Base-by-base conservation (phyloP, 2,329 filamentous ascomycete genomes). In the Pseudogymnoascus sp. region DNA sequence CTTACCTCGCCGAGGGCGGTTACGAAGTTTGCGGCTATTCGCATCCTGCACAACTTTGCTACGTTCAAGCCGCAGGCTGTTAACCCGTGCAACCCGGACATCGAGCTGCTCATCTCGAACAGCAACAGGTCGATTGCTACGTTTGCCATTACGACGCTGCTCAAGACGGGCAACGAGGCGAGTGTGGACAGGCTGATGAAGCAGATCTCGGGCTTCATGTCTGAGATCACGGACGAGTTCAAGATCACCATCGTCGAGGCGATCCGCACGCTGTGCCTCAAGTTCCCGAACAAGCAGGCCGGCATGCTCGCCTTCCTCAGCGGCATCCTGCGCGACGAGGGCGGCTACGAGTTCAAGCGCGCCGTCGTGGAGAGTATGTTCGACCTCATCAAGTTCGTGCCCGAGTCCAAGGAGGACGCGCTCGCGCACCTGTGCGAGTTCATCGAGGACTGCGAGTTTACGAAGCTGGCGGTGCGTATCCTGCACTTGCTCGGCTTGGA, bases 191-290 rank as follows among this genome's bases (percentile, higher is more conserved):
- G 95, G 62, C 79, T 99, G 69, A 97, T 99, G 92, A 97, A 97
- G 83, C 93, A 97, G 76, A 97, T 99, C 67, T 92, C 91, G 23
- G 89, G 90, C 40, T 97, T 99, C 80, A 97, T 99, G 95, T 91
- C 93, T 4, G 95, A 97, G 77, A 97, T 97, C 69, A 97, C 93
- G 6, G 95, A 99, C 73, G 95, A 99, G 77, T 99, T 99, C 83
- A 99, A 97, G 82, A 96, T 99, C 69, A 99, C 95, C n/a, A 96
- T 99, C 72, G 93, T 99, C 46, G 95, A 99, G 77, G 95, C 95
- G 44, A 97, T 99, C 73, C 89, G 95, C 65, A 97, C 95, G 3
- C 80, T 99, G 42, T 97, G 93, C 75, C 82, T 99, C 70, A 99
- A 99, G 79, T 99, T 99, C 79, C 95, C 95, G 35, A 93, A 86